Conservation (phyloP, 176 grass and related monocot genomes). For the Bothriochloa decipiens region DNA sequence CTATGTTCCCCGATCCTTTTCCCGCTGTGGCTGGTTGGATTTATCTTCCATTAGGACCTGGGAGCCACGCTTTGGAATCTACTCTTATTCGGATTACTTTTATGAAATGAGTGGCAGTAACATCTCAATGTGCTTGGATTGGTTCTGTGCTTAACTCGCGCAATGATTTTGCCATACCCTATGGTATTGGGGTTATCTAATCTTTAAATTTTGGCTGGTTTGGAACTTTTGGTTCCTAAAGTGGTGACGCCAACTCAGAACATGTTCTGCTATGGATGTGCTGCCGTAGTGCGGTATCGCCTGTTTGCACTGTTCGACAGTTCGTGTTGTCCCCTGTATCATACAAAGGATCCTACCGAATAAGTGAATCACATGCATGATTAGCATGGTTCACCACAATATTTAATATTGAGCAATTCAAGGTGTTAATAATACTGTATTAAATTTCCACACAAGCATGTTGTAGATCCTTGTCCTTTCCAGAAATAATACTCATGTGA, state of each 20-base stretch:
- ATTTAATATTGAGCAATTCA: neutral
- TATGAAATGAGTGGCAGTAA: neutral
- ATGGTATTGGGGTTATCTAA: neutral
- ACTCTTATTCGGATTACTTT: constrained; percentile 37
- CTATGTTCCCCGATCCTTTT: neutral
- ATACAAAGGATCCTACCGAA: neutral
- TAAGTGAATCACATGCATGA: neutral
- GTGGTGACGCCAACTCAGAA: neutral
- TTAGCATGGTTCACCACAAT: neutral
- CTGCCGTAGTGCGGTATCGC: neutral
- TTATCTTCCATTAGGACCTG: constrained; percentile 21
- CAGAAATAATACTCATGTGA: neutral
- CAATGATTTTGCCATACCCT: neutral
- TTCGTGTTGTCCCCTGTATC: neutral
- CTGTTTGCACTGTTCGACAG: neutral
- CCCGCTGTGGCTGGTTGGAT: neutral
- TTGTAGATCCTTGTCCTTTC: neutral
- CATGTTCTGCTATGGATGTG: neutral
- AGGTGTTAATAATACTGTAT: neutral
- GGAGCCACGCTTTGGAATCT: constrained; percentile 7
- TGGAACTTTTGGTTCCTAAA: neutral
- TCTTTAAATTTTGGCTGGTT: neutral
- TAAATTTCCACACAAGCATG: neutral
- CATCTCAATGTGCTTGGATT: constrained; percentile 1
- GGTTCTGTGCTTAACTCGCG: neutral